A percentile compares a stretch with the other conserved stretches of the same genome.
phyloP scores from a whole-genome alignment of 495 filamentous ascomycete genomes.

The Aspergillus avenaceus region DNA sequence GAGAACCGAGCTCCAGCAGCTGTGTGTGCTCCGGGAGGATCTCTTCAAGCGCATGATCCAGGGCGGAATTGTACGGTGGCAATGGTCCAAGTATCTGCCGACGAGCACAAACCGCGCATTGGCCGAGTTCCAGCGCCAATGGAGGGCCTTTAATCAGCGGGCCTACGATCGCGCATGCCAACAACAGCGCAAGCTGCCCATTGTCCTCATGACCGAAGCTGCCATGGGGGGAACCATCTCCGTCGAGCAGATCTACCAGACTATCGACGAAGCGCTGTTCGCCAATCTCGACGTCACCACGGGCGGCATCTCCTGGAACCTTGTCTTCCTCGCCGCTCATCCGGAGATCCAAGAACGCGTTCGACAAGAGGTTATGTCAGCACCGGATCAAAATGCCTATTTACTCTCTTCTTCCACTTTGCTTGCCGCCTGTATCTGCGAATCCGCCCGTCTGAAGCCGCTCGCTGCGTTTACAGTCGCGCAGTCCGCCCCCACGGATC shows the following conservation, averaged over 20 bases:
- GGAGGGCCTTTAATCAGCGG: slow-evolving; percentile 17
- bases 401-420: slow-evolving; percentile 16
- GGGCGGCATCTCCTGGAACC: slow-evolving; percentile 32
- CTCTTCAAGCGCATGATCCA: slow-evolving; percentile 22
- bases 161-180: slow-evolving; percentile 5
- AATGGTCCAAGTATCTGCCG: slow-evolving; percentile 14
- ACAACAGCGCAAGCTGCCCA: slow-evolving; percentile 4
- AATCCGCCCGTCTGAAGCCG: slow-evolving; percentile 32
- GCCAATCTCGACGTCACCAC: slow-evolving; percentile 46
- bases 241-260: slow-evolving; percentile 28
- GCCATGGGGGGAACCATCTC: slow-evolving; percentile 12
- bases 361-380: slow-evolving; percentile 14
- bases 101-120: slow-evolving; percentile 13
- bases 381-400: slow-evolving; percentile 10
- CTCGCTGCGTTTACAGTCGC: slow-evolving; percentile 33
- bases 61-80: slow-evolving; percentile 25
- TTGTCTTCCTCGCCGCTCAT: slow-evolving; percentile 35
- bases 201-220: slow-evolving; percentile 18
- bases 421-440: slow-evolving; percentile 25
- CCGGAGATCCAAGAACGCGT: slow-evolving; percentile 22
- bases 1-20: slow-evolving; percentile 8
- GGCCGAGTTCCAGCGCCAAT: slow-evolving; percentile 14
- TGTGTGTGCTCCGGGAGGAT: slow-evolving; percentile 21
- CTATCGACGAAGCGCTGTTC: slow-evolving; percentile 41
- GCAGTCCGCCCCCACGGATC: slow-evolving; percentile 27